These are phyloP conservation scores for Populus hybrid DNA, from an alignment of 441 rosid genomes.

Conservation along the genomic window DNA sequence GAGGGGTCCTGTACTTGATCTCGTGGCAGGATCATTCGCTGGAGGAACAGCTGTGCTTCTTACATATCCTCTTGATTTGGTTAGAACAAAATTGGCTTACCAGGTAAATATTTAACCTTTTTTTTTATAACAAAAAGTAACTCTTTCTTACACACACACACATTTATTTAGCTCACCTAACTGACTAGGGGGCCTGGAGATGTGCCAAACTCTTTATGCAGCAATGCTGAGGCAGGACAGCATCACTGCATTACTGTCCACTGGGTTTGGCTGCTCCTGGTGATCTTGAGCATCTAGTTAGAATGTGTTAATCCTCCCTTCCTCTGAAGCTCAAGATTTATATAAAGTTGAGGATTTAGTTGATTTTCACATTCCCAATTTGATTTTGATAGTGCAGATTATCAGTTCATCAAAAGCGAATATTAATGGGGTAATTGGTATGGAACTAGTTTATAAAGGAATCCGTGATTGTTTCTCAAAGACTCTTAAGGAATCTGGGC, in stretches of 20 bases:
- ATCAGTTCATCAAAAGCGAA: constrained; percentile 50
- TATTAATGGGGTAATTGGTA: constrained; percentile 26
- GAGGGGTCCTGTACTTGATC: constrained; percentile 88
- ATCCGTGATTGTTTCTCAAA: constrained; percentile 73
- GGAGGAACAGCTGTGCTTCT: constrained; percentile 91
- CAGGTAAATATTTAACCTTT: constrained; percentile 47
- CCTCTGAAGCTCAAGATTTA: neutral
- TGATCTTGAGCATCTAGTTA: neutral
- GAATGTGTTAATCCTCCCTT: neutral
- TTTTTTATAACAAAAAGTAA: neutral
- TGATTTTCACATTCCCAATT: constrained; percentile 9
- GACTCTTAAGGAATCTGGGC: constrained; percentile 68
- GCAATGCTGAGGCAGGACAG: neutral
- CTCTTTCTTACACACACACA: neutral
- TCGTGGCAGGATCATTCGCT: constrained; percentile 85
- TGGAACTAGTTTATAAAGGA: constrained; percentile 61
- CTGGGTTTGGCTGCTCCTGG: neutral
- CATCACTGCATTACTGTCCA: neutral
- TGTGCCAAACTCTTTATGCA: neutral
- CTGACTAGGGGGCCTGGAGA: neutral
- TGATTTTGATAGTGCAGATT: constrained; percentile 47
- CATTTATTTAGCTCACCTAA: neutral
- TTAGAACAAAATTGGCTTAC: constrained; percentile 84
- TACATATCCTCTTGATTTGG: constrained; percentile 89
- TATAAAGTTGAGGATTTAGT: neutral